Evolutionary conservation across 108 stramenopile genomes (phyloP).

Genomic region (Cafeteria roenbergensis): DNA sequence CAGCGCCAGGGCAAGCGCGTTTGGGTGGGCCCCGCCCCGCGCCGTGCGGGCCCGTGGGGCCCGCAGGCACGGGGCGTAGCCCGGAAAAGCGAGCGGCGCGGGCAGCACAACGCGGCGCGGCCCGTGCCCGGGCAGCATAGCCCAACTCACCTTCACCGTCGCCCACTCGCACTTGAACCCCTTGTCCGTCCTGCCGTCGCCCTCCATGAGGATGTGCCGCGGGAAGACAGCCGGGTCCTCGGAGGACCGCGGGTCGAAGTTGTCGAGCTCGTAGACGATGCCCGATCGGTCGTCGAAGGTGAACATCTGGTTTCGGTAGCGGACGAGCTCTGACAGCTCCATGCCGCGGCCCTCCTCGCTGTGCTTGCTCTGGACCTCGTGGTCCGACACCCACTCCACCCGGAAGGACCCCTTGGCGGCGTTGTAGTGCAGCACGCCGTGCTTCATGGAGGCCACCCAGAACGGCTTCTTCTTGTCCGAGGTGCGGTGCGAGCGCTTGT

Average conservation of each 20-base stretch:
- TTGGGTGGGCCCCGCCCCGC: too few species aligned
- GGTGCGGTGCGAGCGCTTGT: background rate
- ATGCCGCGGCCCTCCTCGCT: slow-evolving; percentile 38
- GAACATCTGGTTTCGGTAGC: slow-evolving; percentile 17
- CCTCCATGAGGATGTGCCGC: slow-evolving; percentile 28
- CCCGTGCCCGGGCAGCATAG: too few species aligned
- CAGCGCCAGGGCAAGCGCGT: too few species aligned
- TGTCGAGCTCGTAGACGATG: slow-evolving; percentile 36
- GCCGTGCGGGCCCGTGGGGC: too few species aligned
- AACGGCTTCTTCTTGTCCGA: background rate
- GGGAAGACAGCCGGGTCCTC: slow-evolving; percentile 15
- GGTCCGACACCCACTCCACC: background rate
- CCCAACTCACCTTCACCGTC: too few species aligned
- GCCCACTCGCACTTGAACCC: slow-evolving; percentile 46
- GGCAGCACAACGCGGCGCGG: too few species aligned
- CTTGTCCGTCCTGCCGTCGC: slow-evolving; percentile 34
- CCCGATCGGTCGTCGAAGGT: slow-evolving; percentile 40
- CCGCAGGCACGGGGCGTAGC: too few species aligned
- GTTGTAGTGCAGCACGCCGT: background rate
- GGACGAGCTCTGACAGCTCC: slow-evolving; percentile 38
- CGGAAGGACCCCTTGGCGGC: background rate
- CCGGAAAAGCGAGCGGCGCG: too few species aligned
- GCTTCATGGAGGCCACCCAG: slow-evolving; percentile 3
- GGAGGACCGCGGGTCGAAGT: slow-evolving; percentile 1
- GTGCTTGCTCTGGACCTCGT: slow-evolving; percentile 18